Percentiles rank a stretch among this genome's conserved stretches.
Conservation (phyloP, 306 rosid genomes). For the Fagus crenata region DNA sequence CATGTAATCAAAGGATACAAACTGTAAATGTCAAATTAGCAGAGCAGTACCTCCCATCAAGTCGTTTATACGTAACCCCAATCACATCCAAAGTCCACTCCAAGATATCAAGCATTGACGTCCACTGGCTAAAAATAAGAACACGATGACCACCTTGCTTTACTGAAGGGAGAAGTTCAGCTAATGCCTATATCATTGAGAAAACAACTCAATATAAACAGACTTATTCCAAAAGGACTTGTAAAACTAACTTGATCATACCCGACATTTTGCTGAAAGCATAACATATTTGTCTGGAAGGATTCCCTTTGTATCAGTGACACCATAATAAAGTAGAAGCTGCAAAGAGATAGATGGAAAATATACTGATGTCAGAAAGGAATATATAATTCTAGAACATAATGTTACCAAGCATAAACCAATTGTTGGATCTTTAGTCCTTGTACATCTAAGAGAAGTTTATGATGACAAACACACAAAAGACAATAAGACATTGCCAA, state of each 20-base stretch:
- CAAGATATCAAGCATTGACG: conserved; percentile 95
- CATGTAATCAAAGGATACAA: neutral
- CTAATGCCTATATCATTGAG: conserved; percentile 59
- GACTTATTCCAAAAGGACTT: conserved; percentile 11
- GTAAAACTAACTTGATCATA: conserved; percentile 35
- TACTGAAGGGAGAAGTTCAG: conserved; percentile 76
- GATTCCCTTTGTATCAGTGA: conserved; percentile 69
- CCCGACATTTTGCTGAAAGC: conserved; percentile 92
- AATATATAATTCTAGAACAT: neutral
- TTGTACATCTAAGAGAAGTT: neutral
- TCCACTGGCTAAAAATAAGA: conserved; percentile 95
- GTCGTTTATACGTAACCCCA: conserved; percentile 84
- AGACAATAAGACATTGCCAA: neutral
- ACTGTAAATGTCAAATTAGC: conserved; percentile 1
- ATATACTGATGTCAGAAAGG: neutral
- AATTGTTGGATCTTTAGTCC: neutral
- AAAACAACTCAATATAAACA: conserved; percentile 30
- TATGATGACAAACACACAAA: too few relatives aligned
- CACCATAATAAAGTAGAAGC: conserved; percentile 69
- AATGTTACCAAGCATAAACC: neutral
- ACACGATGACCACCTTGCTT: conserved; percentile 79
- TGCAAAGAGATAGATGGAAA: conserved; percentile 37
- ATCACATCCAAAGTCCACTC: conserved; percentile 97
- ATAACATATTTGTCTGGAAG: conserved; percentile 70
- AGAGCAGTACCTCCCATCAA: conserved; percentile 86